Evolutionary conservation across 805 yeast species (phyloP).

Genomic region (Kodamaea kakaduensis): DNA sequence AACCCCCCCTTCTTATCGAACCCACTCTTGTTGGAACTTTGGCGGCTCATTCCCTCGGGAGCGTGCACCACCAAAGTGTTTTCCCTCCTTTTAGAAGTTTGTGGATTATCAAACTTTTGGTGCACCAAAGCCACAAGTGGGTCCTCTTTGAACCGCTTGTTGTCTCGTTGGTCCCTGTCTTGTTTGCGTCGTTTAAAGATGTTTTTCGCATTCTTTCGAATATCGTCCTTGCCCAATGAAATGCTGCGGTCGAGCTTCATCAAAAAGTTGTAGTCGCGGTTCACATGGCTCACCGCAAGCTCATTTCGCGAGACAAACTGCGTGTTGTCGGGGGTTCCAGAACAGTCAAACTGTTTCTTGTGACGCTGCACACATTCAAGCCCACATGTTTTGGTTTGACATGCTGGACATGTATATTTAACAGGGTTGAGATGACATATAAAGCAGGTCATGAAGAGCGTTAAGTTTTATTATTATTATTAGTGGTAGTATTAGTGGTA

Average conservation of each 20-base stretch:
- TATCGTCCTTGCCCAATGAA: slow-evolving; percentile 54
- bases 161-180: slow-evolving; percentile 12
- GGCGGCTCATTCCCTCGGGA: slow-evolving; percentile 74
- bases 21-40: slow-evolving; percentile 58
- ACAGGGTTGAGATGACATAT: slow-evolving; percentile 35
- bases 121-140: slow-evolving; percentile 21
- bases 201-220: slow-evolving; percentile 38
- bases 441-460: no score
- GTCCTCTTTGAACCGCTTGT: slow-evolving; percentile 21
- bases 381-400: slow-evolving; percentile 64
- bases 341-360: slow-evolving; percentile 57
- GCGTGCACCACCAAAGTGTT: slow-evolving; percentile 62
- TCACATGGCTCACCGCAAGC: slow-evolving; percentile 50
- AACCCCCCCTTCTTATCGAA: slow-evolving; percentile 60
- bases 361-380: slow-evolving; percentile 68
- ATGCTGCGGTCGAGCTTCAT: slow-evolving; percentile 56
- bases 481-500: no score
- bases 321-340: slow-evolving; percentile 62
- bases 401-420: slow-evolving; percentile 81
- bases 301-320: slow-evolving; percentile 49
- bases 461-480: no score
- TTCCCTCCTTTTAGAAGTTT: slow-evolving; percentile 41
- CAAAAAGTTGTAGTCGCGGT: slow-evolving; percentile 81
- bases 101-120: slow-evolving; percentile 22
- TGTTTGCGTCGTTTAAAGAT: slow-evolving; percentile 30